Conservation (phyloP, 1,284 basidiomycete genomes). For the Fomes fomentarius region DNA sequence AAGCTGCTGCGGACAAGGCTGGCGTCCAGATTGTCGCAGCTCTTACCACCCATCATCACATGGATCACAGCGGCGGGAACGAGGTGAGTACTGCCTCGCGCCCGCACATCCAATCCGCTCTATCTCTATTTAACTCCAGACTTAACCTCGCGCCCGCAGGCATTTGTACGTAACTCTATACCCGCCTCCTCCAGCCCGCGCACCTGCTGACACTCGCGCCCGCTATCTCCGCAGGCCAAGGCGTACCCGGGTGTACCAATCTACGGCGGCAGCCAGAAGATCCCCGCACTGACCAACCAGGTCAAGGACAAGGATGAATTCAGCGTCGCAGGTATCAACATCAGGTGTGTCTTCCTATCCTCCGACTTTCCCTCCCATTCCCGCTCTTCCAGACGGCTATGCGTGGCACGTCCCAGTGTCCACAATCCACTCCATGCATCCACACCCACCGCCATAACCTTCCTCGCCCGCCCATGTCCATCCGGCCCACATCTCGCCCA, state of each 20-base stretch:
- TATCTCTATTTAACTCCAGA: neutral
- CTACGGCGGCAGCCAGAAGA: conserved; percentile 82
- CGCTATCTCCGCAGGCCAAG: conserved; percentile 46
- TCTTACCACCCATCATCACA: conserved; percentile 89
- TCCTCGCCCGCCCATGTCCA: neutral
- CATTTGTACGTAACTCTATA: conserved; percentile 50
- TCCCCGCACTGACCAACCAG: conserved; percentile 69
- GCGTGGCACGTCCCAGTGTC: neutral
- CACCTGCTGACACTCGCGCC: neutral
- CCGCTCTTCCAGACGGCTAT: neutral
- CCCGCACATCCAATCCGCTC: neutral
- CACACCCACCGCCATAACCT: neutral
- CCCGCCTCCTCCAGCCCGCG: neutral
- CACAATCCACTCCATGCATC: neutral
- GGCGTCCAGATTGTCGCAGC: conserved; percentile 75
- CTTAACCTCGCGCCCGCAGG: conserved; percentile 38
- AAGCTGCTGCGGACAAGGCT: conserved; percentile 64
- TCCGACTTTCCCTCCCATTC: too few relatives aligned
- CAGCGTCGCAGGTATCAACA: conserved; percentile 66
- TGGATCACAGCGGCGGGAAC: conserved; percentile 91
- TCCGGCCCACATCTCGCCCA: neutral
- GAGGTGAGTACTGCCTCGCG: conserved; percentile 43
- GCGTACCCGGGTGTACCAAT: conserved; percentile 73
- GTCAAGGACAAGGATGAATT: conserved; percentile 84
- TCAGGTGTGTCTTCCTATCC: conserved; percentile 64